phyloP scores from a whole-genome alignment of 2,329 filamentous ascomycete genomes.

The Neofusicoccum laricinum region DNA sequence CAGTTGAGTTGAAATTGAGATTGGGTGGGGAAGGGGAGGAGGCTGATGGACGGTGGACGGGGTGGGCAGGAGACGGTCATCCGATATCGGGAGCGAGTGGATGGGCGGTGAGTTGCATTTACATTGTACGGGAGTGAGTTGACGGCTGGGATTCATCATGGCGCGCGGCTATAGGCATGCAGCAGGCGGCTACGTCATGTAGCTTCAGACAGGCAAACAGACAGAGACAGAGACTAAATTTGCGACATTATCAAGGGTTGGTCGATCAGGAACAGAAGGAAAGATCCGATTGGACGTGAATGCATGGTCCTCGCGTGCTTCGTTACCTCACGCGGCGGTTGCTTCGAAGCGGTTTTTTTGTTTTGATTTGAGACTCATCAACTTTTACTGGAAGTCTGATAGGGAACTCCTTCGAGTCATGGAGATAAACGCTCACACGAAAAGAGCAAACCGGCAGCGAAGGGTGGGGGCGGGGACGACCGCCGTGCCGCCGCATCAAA shows the following conservation, averaged over 20 bases:
- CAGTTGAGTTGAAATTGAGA: too few relatives aligned
- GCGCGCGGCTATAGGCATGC: not conserved
- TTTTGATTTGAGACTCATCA: not conserved
- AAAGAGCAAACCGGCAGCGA: too few relatives aligned
- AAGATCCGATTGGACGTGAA: not conserved
- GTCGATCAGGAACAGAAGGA: not conserved
- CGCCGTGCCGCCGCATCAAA: too few relatives aligned
- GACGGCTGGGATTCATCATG: not conserved
- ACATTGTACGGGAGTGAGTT: not conserved
- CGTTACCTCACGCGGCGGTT: not conserved
- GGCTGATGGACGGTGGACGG: too few relatives aligned
- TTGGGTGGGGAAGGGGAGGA: too few relatives aligned
- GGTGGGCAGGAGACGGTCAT: too few relatives aligned
- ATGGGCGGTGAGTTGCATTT: slow-evolving; percentile 7
- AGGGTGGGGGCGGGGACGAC: too few relatives aligned
- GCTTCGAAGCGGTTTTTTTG: not conserved
- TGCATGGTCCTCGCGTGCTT: not conserved
- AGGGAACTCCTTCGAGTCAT: too few relatives aligned
- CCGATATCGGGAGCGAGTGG: not conserved
- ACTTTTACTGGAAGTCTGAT: not conserved
- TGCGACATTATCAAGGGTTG: not conserved
- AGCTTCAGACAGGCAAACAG: not conserved
- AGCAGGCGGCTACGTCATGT: not conserved
- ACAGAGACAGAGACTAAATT: not conserved
- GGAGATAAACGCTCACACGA: too few relatives aligned